Evolutionary conservation across 139 green algal species (phyloP).

Genomic region (Closterium sp.): DNA sequence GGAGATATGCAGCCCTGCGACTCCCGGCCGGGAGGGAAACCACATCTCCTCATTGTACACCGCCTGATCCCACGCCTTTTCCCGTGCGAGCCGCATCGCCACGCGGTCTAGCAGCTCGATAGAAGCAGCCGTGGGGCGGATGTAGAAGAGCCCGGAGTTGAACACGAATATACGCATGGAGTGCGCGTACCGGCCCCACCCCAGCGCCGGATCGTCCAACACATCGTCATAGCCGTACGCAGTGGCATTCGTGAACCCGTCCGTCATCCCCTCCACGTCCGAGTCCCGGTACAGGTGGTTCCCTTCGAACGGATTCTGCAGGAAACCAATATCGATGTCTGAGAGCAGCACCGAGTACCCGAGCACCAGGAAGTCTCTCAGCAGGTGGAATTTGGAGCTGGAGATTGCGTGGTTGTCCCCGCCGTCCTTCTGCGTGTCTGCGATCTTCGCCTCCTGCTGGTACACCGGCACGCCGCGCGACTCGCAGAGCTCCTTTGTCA

Average conservation of each 20-base stretch:
- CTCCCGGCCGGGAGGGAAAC: conserved; percentile 31
- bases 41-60: conserved; percentile 63
- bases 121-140: conserved; percentile 38
- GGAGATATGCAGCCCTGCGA: conserved; percentile 27
- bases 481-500: conserved; percentile 57
- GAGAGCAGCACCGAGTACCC: conserved; percentile 88
- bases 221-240: conserved; percentile 87
- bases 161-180: conserved; percentile 58
- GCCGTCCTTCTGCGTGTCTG: conserved; percentile 50
- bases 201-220: conserved; percentile 82
- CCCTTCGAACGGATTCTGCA: conserved; percentile 60
- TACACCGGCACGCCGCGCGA: conserved; percentile 48
- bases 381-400: conserved; percentile 61
- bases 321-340: conserved; percentile 89
- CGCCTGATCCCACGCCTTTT: conserved; percentile 59
- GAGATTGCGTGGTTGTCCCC: conserved; percentile 59
- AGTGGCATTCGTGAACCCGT: conserved; percentile 78
- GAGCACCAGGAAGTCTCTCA: conserved; percentile 84
- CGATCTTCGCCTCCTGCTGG: conserved; percentile 25
- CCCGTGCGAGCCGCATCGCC: conserved; percentile 44
- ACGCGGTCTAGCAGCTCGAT: conserved; percentile 45
- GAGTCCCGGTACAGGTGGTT: conserved; percentile 51
- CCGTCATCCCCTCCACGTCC: conserved; percentile 70
- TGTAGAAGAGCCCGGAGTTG: conserved; percentile 59
- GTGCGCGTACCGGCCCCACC: conserved; percentile 76